phyloP scores from a whole-genome alignment of 257 asterid genomes.

The Perilla frutescens region DNA sequence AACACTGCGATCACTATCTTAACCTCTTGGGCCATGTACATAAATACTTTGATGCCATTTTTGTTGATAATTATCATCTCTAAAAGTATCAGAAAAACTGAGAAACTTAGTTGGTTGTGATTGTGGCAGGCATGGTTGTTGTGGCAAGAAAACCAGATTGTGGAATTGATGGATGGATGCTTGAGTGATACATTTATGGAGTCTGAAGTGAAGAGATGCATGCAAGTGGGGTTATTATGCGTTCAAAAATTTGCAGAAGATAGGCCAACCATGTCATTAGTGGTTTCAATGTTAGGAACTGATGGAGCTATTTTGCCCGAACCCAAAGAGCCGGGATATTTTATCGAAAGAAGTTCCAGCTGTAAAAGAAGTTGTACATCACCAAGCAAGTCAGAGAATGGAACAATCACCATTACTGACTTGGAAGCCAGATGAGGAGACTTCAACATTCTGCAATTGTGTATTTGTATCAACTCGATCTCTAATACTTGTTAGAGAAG shows the following conservation, averaged over 20 bases:
- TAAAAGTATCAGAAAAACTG: too few species aligned
- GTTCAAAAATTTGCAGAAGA: not conserved
- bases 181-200: slow-evolving; percentile 23
- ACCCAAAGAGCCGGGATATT: too few species aligned
- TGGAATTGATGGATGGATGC: slow-evolving; percentile 45
- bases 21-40: slow-evolving; percentile 50
- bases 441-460: not conserved
- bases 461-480: not conserved
- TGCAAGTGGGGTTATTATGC: slow-evolving; percentile 53
- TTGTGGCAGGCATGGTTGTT: slow-evolving; percentile 38
- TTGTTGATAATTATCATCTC: not conserved
- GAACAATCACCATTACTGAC: slow-evolving; percentile 33
- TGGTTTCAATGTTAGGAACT: too few species aligned
- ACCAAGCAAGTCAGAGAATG: slow-evolving; percentile 2
- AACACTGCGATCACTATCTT: slow-evolving; percentile 29
- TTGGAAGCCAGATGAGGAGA: not conserved
- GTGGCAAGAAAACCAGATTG: slow-evolving; percentile 37
- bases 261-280: too few species aligned
- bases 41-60: not conserved
- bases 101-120: too few species aligned
- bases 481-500: not conserved
- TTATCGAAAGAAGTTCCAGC: not conserved
- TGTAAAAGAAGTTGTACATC: not conserved
- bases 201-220: slow-evolving; percentile 52
- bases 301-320: too few species aligned